phyloP scores from a whole-genome alignment of 2,329 filamentous ascomycete species.

The Fusarium poae region DNA sequence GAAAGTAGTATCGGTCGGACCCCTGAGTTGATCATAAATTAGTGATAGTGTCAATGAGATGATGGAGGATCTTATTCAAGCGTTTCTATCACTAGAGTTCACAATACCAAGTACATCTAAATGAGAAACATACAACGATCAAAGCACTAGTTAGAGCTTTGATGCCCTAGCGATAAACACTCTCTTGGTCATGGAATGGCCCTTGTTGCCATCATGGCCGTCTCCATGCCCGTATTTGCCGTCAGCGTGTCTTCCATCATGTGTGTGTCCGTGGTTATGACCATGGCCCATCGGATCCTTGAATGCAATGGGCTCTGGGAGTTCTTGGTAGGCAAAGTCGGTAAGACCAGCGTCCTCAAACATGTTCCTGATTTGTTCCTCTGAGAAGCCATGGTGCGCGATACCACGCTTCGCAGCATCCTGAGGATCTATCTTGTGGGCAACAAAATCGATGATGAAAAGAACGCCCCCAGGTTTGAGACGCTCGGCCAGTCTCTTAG shows the following conservation, averaged over 20 bases:
- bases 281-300: constrained; percentile 17
- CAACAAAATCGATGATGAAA: constrained; percentile 76
- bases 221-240: constrained; percentile 15
- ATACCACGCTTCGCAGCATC: constrained; percentile 62
- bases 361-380: constrained; percentile 68
- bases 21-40: background rate
- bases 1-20: background rate
- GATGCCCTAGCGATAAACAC: constrained; percentile 64
- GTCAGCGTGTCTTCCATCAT: background rate
- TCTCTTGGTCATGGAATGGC: constrained; percentile 20
- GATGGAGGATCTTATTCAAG: background rate
- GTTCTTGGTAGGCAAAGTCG: constrained; percentile 67
- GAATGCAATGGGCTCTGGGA: constrained; percentile 65
- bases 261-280: constrained; percentile 15
- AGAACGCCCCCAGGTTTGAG: constrained; percentile 75
- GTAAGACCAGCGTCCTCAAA: constrained; percentile 74
- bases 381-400: constrained; percentile 74
- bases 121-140: background rate
- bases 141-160: constrained; percentile 49
- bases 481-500: constrained; percentile 69
- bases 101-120: background rate
- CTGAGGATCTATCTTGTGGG: constrained; percentile 58
- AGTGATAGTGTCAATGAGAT: background rate
- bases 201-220: constrained; percentile 12
- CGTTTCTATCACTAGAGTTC: background rate